These are phyloP conservation scores for Cardamine occulta DNA, from an alignment of 345 rosid species.

Conservation along the genomic window DNA sequence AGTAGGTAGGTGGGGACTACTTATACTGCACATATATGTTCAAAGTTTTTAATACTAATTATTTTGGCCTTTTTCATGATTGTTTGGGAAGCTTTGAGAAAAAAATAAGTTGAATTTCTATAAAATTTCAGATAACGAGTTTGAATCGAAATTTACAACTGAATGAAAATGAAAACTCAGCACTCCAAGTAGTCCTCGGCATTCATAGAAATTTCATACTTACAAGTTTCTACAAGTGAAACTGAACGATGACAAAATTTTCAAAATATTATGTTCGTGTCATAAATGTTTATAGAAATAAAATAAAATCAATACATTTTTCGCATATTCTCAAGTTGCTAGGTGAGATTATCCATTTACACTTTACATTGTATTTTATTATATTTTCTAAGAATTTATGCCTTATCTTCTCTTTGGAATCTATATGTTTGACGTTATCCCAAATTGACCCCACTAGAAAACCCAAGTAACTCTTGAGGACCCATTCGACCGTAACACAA, in stretches of 20 bases:
- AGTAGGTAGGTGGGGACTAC: conserved; percentile 41
- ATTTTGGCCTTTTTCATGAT: conserved; percentile 29
- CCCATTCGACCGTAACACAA: conserved; percentile 36
- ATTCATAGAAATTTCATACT: neutral
- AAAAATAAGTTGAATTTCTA: neutral
- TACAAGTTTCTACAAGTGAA: neutral
- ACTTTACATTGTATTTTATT: neutral
- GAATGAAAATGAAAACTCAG: neutral
- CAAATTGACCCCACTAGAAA: conserved; percentile 34
- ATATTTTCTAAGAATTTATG: conserved; percentile 20
- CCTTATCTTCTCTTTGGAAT: conserved; percentile 41
- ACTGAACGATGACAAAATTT: neutral
- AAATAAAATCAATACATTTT: neutral
- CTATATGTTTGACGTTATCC: conserved; percentile 37
- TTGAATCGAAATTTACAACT: neutral
- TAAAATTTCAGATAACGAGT: neutral
- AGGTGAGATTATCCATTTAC: conserved; percentile 16
- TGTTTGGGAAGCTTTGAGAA: conserved; percentile 19
- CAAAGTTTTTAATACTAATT: conserved; percentile 36
- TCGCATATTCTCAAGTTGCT: conserved; percentile 4
- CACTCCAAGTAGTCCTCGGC: neutral
- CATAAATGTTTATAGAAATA: neutral
- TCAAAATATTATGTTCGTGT: neutral
- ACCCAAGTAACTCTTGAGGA: conserved; percentile 30
- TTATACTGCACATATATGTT: conserved; percentile 34